phyloP scores from a whole-genome alignment of 2,329 filamentous ascomycete genomes.

The Fonsecaea multimorphosa region DNA sequence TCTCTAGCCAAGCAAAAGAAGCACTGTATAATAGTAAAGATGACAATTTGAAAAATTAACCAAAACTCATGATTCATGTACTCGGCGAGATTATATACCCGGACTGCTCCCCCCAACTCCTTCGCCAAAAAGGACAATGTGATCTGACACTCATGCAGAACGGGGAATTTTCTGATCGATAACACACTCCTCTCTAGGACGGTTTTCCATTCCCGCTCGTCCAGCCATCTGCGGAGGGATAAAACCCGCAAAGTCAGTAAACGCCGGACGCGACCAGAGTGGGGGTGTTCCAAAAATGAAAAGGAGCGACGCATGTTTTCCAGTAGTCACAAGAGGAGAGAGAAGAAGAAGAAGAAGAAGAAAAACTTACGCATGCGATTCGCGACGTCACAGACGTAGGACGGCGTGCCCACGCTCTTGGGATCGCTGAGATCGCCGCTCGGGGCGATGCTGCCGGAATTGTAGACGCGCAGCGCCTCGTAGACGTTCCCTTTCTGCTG shows the following conservation, averaged over 20 bases:
- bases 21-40: too few relatives aligned
- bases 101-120: not conserved
- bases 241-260: not conserved
- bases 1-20: too few relatives aligned
- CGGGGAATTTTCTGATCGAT: not conserved
- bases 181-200: not conserved
- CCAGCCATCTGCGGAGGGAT: not conserved
- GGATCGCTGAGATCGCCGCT: not conserved
- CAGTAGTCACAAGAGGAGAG: too few relatives aligned
- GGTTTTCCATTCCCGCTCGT: not conserved
- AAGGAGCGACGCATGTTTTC: too few relatives aligned
- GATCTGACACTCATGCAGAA: not conserved
- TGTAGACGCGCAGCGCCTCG: slow-evolving; percentile 4
- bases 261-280: not conserved
- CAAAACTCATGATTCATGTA: too few relatives aligned
- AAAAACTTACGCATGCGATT: not conserved
- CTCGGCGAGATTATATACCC: too few relatives aligned
- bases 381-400: not conserved
- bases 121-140: not conserved
- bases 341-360: not conserved
- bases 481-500: not conserved
- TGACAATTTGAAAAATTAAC: too few relatives aligned
- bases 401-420: not conserved
- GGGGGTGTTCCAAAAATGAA: too few relatives aligned
- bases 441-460: not conserved